These are phyloP conservation scores for Saxophila tyrrhenica DNA, from an alignment of 495 filamentous ascomycete species.

Conservation along the genomic window DNA sequence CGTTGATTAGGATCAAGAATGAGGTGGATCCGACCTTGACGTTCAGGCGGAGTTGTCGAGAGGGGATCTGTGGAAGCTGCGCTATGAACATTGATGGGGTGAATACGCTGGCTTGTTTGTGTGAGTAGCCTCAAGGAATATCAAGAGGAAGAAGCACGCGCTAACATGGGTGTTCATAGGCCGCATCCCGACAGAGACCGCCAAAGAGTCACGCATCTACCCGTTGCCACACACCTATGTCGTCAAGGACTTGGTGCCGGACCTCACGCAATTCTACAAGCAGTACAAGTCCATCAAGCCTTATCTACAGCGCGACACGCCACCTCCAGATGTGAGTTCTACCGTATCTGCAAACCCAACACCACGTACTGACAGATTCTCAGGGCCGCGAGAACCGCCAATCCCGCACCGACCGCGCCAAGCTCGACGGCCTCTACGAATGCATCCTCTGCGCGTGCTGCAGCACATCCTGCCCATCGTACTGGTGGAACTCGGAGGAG, in stretches of 20 bases:
- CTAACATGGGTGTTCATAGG: constrained; percentile 40
- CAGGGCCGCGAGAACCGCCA: constrained; percentile 76
- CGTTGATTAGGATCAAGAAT: constrained; percentile 96
- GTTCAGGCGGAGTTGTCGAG: constrained; percentile 86
- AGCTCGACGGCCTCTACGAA: constrained; percentile 97
- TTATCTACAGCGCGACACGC: constrained; percentile 81
- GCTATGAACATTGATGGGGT: constrained; percentile 99
- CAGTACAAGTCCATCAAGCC: constrained; percentile 99
- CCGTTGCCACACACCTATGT: constrained; percentile 97
- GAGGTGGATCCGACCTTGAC: constrained; percentile 94
- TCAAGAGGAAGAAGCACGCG: too few relatives aligned
- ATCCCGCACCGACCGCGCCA: constrained; percentile 77
- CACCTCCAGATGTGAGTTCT: constrained; percentile 34
- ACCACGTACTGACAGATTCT: constrained; percentile 8
- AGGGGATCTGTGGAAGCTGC: constrained; percentile 96
- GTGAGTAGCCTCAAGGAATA: constrained; percentile 47
- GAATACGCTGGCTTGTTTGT: constrained; percentile 94
- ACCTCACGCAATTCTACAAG: constrained; percentile 98
- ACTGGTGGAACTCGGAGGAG: constrained; percentile 99
- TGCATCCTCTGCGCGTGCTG: constrained; percentile 99
- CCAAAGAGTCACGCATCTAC: constrained; percentile 84
- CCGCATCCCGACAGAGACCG: constrained; percentile 80
- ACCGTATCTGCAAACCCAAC: not conserved
- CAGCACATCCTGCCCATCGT: constrained; percentile 93
- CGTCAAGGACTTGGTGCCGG: constrained; percentile 96